Evolutionary conservation across 257 asterid species (phyloP), one percentile per base, ranked within the genome.

Genomic region (Solanum rostratum): DNA sequence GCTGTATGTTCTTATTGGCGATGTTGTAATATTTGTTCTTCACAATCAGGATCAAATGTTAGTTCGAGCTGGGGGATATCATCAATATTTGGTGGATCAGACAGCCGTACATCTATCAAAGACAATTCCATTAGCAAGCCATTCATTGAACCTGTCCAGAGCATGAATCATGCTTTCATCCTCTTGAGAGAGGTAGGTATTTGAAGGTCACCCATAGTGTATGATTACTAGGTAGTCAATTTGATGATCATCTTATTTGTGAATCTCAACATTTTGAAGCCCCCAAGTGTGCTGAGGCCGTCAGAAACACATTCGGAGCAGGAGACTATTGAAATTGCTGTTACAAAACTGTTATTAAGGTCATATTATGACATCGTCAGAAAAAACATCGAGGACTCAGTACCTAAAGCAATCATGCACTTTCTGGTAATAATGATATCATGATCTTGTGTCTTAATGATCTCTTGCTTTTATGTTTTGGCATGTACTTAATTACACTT

Each of bases 51-150:
- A 84, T 88, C 84, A 86, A 91, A 84, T 86, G 39, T 91, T 81
- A 91, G 91, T 86, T 94, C 99, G 30, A 79, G 86, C 80, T 96
- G 99, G 98, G 97, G 99, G 79, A 94, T 97, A 86, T 92, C 99
- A 85, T 94, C 99, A 41, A 95, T 97, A 79, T 97, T 97, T 85
- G 98, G 99, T 80, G 89, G 97, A 52, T 87, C 91, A 74, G 92
- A 88, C 59, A 88, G 86, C 85, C 96, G 97, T 49, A 13, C 90
- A 50, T 83, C 93, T 87, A 83, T 84, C n/a, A 95, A 93, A 87
- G 98, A 93, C 78, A 91, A 87, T 86, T 84, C 91, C 19, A 85
- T 88, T 30, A 92, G 89, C 89, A 93, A 90, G 89, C 88, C 91
- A 71, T 89, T 71, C 79, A 89, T 43, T 59, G 97, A 90, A 87